Evolutionary conservation across 2,329 filamentous ascomycete species (phyloP), one percentile per base, ranked within the genome.

Genomic region (Botrytis fabae): DNA sequence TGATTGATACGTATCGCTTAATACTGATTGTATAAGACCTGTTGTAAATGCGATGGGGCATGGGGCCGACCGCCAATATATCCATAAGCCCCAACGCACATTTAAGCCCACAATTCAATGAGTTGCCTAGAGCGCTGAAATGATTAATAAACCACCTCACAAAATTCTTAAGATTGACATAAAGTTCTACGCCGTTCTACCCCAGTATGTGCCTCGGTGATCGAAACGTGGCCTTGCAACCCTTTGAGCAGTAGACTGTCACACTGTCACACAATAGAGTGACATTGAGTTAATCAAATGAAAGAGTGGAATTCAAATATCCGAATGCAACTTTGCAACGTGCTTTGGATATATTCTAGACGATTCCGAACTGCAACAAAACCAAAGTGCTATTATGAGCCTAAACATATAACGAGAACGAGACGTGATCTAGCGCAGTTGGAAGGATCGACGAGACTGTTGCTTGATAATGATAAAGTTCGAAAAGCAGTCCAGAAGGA

Each of bases 251-350:
- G 16, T 20, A 35, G 57, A 59, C 46, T 59, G 4, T 59, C 54
- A 18, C n/a, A 25, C 46, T 20, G 54, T 59, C 16, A 59, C 54
- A 57, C 9, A 40, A 38, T 61, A 40, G 59, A 63, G 25, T 28
- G n/a, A 18, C 38, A 44, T 63, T 20, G 25, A 48, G 12, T 25
- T 22, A 10, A 48, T 32, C 2, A 28, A 25, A 48, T 48, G 9
- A 63, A 44, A 20, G 8, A 5, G 16, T 9, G 25, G 25, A n/a
- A 28, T 28, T 12, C 3, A 6, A 42, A 63, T 8, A 28, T 4
- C 20, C 61, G 61, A 63, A n/a, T 61, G 59, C 59, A 61, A 61
- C 59, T 61, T 61, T 61, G 20, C 61, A 44, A 63, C 14, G 14
- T 63, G 16, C 25, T 8, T 63, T 42, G 60, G 4, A 12, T 40